phyloP scores from a whole-genome alignment of 805 yeast species.

The Metschnikowia kofuensis region DNA sequence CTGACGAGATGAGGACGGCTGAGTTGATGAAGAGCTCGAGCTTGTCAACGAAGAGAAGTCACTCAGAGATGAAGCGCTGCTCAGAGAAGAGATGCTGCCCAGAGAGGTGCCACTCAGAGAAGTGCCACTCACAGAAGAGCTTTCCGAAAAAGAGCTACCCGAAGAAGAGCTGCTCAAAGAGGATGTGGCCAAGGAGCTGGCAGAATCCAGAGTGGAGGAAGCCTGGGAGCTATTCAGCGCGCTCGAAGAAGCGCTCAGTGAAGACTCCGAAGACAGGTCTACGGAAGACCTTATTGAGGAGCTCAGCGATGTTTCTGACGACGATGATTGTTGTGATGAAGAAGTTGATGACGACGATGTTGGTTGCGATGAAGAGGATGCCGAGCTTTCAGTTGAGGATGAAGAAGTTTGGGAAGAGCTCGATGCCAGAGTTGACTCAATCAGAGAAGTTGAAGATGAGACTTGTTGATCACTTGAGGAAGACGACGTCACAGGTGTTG shows the following conservation, averaged over 20 bases:
- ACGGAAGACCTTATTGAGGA: neutral
- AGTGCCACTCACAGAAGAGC: too few species aligned
- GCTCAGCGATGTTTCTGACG: neutral
- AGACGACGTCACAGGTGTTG: neutral
- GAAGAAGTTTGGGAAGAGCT: neutral
- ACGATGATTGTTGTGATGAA: conserved; percentile 1
- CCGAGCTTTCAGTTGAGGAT: neutral
- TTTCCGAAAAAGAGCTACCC: too few species aligned
- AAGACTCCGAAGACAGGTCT: neutral
- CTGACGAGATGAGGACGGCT: neutral
- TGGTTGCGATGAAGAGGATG: conserved; percentile 1
- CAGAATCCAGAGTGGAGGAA: too few species aligned
- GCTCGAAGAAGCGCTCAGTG: too few species aligned
- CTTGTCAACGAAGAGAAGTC: neutral
- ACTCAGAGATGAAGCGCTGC: too few species aligned
- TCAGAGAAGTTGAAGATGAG: neutral
- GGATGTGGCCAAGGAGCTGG: too few species aligned
- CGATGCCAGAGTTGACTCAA: neutral
- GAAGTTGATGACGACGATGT: conserved; percentile 1
- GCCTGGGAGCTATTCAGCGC: too few species aligned
- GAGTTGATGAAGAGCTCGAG: neutral
- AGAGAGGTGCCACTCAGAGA: too few species aligned
- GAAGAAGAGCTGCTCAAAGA: too few species aligned
- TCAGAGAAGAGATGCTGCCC: too few species aligned
- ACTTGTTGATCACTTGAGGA: neutral